These are phyloP conservation scores for Hirsutella rhossiliensis DNA, from an alignment of 2,329 filamentous ascomycete genomes.

Conservation along the genomic window DNA sequence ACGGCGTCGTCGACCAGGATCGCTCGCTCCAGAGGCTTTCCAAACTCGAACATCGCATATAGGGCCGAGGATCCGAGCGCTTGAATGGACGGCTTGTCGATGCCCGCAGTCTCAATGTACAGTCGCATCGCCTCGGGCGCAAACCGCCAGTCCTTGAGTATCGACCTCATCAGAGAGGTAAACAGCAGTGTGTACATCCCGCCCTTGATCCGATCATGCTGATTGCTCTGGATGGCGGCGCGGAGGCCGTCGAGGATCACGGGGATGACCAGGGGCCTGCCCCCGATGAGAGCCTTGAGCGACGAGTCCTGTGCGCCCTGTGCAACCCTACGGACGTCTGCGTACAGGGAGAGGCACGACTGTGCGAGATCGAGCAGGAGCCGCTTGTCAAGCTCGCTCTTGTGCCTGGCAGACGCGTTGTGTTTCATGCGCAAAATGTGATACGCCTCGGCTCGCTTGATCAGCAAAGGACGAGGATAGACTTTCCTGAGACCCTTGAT, in stretches of 20 bases:
- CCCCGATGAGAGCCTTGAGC: constrained; percentile 79
- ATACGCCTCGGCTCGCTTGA: constrained; percentile 88
- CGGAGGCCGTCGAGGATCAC: constrained; percentile 71
- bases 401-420: constrained; percentile 77
- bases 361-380: constrained; percentile 79
- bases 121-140: constrained; percentile 80
- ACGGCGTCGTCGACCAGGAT: constrained; percentile 65
- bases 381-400: constrained; percentile 79
- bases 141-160: constrained; percentile 88
- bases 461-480: constrained; percentile 83
- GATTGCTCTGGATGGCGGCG: constrained; percentile 63
- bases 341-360: constrained; percentile 83
- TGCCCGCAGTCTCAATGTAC: constrained; percentile 79
- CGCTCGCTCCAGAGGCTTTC: constrained; percentile 76
- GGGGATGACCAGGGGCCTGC: constrained; percentile 79
- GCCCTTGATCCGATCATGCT: constrained; percentile 89
- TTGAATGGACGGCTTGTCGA: constrained; percentile 92
- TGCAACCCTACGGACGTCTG: constrained; percentile 87
- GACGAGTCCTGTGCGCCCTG: constrained; percentile 89
- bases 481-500: constrained; percentile 84
- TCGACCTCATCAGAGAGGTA: constrained; percentile 76
- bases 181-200: constrained; percentile 84
- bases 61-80: constrained; percentile 71
- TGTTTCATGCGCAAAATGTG: constrained; percentile 89
- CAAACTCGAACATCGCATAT: constrained; percentile 84